phyloP scores from a whole-genome alignment of 495 filamentous ascomycete genomes.

The Penicillium desertorum region DNA sequence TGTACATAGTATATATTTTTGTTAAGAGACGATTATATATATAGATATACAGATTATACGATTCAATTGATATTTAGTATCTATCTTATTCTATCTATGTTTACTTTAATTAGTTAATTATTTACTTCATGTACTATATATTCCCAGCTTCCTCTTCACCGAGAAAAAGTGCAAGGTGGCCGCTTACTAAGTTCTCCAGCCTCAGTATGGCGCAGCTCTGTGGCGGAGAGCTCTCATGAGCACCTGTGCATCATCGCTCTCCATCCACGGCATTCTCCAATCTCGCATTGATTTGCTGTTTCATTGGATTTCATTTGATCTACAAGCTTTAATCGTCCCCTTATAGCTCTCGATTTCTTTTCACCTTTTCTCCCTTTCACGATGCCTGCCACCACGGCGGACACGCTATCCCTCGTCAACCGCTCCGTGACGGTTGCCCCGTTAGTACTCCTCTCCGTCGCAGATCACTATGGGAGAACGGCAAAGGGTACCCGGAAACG shows the following conservation, averaged over 20 bases:
- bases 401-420: constrained; percentile 88
- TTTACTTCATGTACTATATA: not conserved
- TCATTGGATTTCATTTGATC: constrained; percentile 3
- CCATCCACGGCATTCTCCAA: constrained; percentile 16
- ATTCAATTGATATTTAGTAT: not conserved
- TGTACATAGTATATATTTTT: not conserved
- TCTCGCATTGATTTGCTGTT: constrained; percentile 12
- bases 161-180: not conserved
- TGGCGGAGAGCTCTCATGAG: constrained; percentile 30
- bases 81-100: not conserved
- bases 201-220: constrained; percentile 23
- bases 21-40: not conserved
- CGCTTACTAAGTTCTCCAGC: constrained; percentile 24
- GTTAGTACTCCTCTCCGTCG: constrained; percentile 93
- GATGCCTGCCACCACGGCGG: constrained; percentile 94
- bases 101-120: not conserved
- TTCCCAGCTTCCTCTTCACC: not conserved
- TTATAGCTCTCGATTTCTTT: constrained; percentile 5
- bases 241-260: constrained; percentile 26
- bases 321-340: not conserved
- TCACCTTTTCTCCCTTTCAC: constrained; percentile 29
- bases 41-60: not conserved
- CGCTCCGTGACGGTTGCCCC: constrained; percentile 95
- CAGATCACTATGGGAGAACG: constrained; percentile 96
- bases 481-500: constrained; percentile 88